Evolutionary conservation across 495 filamentous ascomycete genomes (phyloP), one percentile per base, ranked within the genome.

Genomic region (Wilcoxina mikolae): DNA sequence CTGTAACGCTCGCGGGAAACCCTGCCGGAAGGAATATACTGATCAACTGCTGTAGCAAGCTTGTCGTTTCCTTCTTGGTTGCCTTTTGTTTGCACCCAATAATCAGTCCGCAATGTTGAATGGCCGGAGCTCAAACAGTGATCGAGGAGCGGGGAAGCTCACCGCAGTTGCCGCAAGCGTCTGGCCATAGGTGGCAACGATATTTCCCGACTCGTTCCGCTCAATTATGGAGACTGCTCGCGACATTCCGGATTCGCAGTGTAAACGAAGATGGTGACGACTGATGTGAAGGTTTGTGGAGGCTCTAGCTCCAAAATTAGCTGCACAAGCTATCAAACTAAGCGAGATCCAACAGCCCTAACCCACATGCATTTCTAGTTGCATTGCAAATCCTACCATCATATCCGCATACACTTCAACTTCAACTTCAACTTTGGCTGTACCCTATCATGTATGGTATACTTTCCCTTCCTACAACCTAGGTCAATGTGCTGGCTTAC

Each of bases 1-100:
- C 71, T 10, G 82, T 93, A 38, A 98, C 91, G 62, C 84, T 90
- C 55, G 90, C 78, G 3, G 91, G 91, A 72, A 85, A 98, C 29
- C 91, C 90, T 9, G 84, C 81, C 0, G 90, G 91, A n/a, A 98
- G 73, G 68, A 98, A 98, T 45, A 93, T 75, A 60, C 80, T 77
- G 46, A 84, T 69, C 9, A 83, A 62, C 65, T 56, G 60, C 33
- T 64, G 57, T 7, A 44, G 31, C 22, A 38, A 28, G n/a, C 11
- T 38, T 12, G 27, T 10, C 3, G 23, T 31, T 33, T 27, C 11
- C 26, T 50, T 50, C 22, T 50, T 31, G 2, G 43, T 46, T 17
- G 43, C 43, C 43, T 46, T 12, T 46, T 46, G 3, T 18, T 24
- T 46, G 3, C 43, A 46, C n/a, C 23, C 43, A 24, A 10, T 5